These are phyloP conservation scores for Craterostigma plantagineum DNA, from an alignment of 257 asterid species.

Conservation along the genomic window DNA sequence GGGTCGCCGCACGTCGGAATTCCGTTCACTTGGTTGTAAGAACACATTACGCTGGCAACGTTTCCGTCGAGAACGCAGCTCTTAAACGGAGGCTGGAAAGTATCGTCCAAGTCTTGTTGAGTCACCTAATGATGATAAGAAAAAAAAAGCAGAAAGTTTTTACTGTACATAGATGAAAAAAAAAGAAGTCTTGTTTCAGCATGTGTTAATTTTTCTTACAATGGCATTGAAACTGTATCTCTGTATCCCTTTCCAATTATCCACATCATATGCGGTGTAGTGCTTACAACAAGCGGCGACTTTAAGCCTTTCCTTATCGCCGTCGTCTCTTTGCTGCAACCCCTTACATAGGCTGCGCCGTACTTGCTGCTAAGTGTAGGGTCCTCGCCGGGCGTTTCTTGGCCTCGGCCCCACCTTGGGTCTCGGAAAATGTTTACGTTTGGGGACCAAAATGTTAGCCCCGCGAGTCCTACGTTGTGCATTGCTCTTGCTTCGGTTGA, in stretches of 20 bases:
- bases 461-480: conserved; percentile 84
- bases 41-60: conserved; percentile 97
- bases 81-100: conserved; percentile 87
- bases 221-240: conserved; percentile 52
- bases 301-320: conserved; percentile 39
- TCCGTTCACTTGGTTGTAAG: conserved; percentile 83
- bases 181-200: background rate
- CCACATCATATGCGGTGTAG: conserved; percentile 67
- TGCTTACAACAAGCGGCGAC: conserved; percentile 66
- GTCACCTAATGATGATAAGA: conserved; percentile 61
- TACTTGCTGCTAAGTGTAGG: conserved; percentile 46
- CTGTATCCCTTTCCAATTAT: conserved; percentile 51
- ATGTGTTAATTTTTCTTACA: conserved; percentile 23
- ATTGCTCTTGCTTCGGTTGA: conserved; percentile 95
- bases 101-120: conserved; percentile 81
- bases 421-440: conserved; percentile 81
- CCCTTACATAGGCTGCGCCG: conserved; percentile 40
- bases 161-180: background rate
- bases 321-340: conserved; percentile 60
- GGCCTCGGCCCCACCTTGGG: conserved; percentile 99
- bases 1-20: conserved; percentile 80
- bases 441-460: conserved; percentile 92
- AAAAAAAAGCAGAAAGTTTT: background rate
- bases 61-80: conserved; percentile 88
- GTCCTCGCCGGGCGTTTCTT: conserved; percentile 96